These are phyloP conservation scores for Cercospora janseana DNA, from an alignment of 2,329 filamentous ascomycete species.

Conservation along the genomic window DNA sequence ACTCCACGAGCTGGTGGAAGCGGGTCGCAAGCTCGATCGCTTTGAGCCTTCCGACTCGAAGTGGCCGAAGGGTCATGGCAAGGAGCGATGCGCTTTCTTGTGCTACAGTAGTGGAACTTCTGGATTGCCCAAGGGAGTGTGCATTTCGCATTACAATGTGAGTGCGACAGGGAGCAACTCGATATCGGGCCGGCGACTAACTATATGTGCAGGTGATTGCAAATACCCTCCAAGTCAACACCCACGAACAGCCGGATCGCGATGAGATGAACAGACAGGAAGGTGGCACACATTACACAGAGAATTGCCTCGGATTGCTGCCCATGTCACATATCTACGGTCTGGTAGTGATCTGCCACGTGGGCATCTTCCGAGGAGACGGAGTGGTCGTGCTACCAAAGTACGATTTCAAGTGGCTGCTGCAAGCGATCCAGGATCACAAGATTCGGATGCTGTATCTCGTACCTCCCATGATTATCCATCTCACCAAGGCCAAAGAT, in stretches of 20 bases:
- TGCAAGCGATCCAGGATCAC: constrained; percentile 64
- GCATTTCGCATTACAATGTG: constrained; percentile 73
- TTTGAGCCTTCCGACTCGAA: constrained; percentile 52
- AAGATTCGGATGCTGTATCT: constrained; percentile 67
- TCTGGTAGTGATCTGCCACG: constrained; percentile 67
- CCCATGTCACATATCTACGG: constrained; percentile 82
- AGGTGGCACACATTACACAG: constrained; percentile 43
- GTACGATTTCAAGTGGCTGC: constrained; percentile 68
- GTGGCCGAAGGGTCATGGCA: constrained; percentile 65
- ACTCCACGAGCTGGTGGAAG: constrained; percentile 62
- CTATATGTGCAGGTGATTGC: constrained; percentile 55
- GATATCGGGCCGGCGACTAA: background rate
- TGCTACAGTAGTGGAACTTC: constrained; percentile 81
- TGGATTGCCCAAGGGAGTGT: constrained; percentile 70
- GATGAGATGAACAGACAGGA: constrained; percentile 30
- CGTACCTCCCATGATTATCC: constrained; percentile 79
- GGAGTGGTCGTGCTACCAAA: constrained; percentile 69
- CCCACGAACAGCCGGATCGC: constrained; percentile 50
- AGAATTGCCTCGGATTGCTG: constrained; percentile 65
- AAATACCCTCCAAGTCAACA: constrained; percentile 64
- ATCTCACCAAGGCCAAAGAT: constrained; percentile 65
- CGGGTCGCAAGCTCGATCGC: constrained; percentile 56
- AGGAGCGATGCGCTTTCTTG: constrained; percentile 68
- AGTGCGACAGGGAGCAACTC: background rate
- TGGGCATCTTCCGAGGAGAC: constrained; percentile 67